Percentiles rank a stretch among this genome's conserved stretches.
These are phyloP conservation scores for Nakazawaea ambrosiae DNA, from an alignment of 805 yeast species.

Conservation along the genomic window DNA sequence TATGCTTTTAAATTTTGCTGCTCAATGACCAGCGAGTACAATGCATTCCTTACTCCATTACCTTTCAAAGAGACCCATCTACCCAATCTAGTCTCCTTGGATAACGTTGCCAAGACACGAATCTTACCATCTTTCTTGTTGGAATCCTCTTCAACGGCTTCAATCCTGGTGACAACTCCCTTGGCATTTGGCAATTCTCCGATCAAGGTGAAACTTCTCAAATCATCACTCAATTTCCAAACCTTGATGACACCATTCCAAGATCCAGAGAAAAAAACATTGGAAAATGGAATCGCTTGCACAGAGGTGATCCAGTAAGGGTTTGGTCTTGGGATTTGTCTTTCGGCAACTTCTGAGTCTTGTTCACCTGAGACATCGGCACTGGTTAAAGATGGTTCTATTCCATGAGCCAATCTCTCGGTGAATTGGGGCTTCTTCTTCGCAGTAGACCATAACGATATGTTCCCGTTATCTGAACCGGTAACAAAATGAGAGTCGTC, in stretches of 20 bases:
- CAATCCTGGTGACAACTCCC: slow-evolving; percentile 67
- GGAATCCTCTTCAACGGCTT: slow-evolving; percentile 36
- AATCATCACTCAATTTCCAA: slow-evolving; percentile 67
- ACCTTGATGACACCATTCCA: slow-evolving; percentile 72
- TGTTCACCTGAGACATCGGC: slow-evolving; percentile 50
- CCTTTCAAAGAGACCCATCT: slow-evolving; percentile 63
- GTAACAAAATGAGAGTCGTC: slow-evolving; percentile 92
- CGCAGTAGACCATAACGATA: slow-evolving; percentile 83
- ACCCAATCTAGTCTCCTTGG: slow-evolving; percentile 85
- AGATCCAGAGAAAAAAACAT: slow-evolving; percentile 82
- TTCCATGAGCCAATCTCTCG: slow-evolving; percentile 72
- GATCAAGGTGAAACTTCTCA: slow-evolving; percentile 52
- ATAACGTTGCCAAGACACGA: slow-evolving; percentile 56
- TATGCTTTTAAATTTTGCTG: slow-evolving; percentile 13
- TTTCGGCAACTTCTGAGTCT: slow-evolving; percentile 24
- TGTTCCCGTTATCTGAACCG: slow-evolving; percentile 90
- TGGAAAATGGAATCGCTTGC: slow-evolving; percentile 77
- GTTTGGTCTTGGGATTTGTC: slow-evolving; percentile 60
- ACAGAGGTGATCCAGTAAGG: slow-evolving; percentile 86
- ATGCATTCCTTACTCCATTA: slow-evolving; percentile 67
- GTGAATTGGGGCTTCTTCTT: slow-evolving; percentile 83
- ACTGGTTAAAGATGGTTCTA: slow-evolving; percentile 33
- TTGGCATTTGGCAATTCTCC: slow-evolving; percentile 52
- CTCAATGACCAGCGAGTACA: slow-evolving; percentile 46
- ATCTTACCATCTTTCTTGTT: slow-evolving; percentile 44